Evolutionary conservation across 345 rosid species (phyloP).

Genomic region (Geranium brycei): DNA sequence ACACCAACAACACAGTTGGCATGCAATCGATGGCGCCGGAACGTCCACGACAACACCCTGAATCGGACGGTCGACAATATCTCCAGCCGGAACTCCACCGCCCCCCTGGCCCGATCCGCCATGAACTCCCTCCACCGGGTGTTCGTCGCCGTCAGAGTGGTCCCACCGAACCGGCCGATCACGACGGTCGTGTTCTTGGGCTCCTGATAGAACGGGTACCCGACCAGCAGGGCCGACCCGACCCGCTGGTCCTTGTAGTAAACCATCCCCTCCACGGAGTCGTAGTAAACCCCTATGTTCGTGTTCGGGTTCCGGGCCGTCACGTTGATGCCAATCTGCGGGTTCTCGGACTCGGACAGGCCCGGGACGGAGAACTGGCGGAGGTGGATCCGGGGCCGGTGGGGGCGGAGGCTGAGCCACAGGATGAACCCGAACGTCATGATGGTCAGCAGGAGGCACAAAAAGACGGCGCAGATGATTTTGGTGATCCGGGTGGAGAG

Average conservation of each 20-base stretch:
- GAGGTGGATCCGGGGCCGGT: conserved; percentile 57
- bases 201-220: conserved; percentile 36
- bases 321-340: conserved; percentile 40
- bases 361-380: conserved; percentile 28
- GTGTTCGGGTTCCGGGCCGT: conserved; percentile 67
- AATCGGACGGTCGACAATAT: conserved; percentile 42
- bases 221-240: conserved; percentile 32
- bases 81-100: conserved; percentile 46
- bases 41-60: conserved; percentile 57
- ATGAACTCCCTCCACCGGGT: conserved; percentile 48
- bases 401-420: conserved; percentile 83
- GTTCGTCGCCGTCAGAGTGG: conserved; percentile 39
- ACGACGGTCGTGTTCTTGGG: conserved; percentile 57
- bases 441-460: conserved; percentile 33
- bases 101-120: conserved; percentile 47
- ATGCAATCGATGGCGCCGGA: conserved; percentile 49
- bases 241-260: conserved; percentile 45
- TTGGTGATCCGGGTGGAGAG: conserved; percentile 47
- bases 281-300: conserved; percentile 46
- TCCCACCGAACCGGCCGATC: conserved; percentile 36
- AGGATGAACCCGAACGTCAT: conserved; percentile 45
- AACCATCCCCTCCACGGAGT: conserved; percentile 38
- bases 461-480: conserved; percentile 38
- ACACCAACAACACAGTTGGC: conserved; percentile 43
- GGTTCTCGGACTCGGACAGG: conserved; percentile 37